These are phyloP conservation scores for Exophiala viscosa DNA, from an alignment of 2,329 filamentous ascomycete genomes.

Conservation along the genomic window DNA sequence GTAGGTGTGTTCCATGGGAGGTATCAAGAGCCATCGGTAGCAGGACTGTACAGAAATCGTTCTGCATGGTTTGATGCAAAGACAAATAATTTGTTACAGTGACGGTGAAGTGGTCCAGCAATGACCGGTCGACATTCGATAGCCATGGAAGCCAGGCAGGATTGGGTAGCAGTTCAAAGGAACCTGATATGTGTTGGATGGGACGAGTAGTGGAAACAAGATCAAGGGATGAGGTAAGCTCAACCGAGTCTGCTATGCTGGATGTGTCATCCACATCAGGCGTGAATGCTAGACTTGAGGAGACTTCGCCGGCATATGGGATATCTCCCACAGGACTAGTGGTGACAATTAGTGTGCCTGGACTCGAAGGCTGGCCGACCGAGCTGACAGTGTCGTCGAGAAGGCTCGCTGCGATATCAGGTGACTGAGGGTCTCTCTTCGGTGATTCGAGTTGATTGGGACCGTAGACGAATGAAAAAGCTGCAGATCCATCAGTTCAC, in stretches of 20 bases:
- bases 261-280: too few relatives aligned
- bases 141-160: slow-evolving; percentile 1
- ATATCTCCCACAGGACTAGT: too few relatives aligned
- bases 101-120: background rate
- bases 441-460: background rate
- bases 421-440: too few relatives aligned
- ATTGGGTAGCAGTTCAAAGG: background rate
- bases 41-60: slow-evolving; percentile 3
- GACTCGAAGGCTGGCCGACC: too few relatives aligned
- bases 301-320: too few relatives aligned
- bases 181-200: background rate
- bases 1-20: background rate
- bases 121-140: background rate
- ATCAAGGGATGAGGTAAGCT: background rate
- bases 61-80: background rate
- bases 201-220: background rate
- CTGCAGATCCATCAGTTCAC: background rate
- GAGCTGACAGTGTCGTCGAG: too few relatives aligned
- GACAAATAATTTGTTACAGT: background rate
- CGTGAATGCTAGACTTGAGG: too few relatives aligned
- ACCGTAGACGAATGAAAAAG: background rate
- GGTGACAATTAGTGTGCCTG: too few relatives aligned
- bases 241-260: background rate
- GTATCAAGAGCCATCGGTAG: slow-evolving; percentile 1
- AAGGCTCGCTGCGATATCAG: too few relatives aligned